These are phyloP conservation scores for Alternaria solani DNA, from an alignment of 2,329 filamentous ascomycete genomes.

Conservation along the genomic window DNA sequence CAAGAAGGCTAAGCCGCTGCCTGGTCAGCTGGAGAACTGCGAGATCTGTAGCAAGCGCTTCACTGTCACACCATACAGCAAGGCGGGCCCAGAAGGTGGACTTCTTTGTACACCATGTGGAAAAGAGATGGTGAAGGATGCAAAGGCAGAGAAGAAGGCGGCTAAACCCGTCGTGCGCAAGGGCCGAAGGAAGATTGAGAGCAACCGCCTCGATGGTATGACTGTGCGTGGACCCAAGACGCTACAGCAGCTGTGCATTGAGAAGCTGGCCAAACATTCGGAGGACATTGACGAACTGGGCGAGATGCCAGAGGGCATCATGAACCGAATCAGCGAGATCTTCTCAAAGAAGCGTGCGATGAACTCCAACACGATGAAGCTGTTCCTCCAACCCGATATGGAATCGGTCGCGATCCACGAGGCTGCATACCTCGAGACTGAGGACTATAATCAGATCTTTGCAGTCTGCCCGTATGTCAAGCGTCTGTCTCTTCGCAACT, in stretches of 20 bases:
- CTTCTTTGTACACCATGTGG: slow-evolving; percentile 86
- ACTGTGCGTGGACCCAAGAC: slow-evolving; percentile 72
- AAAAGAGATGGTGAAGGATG: slow-evolving; percentile 73
- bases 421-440: slow-evolving; percentile 70
- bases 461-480: slow-evolving; percentile 74
- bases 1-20: slow-evolving; percentile 67
- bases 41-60: slow-evolving; percentile 86
- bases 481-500: slow-evolving; percentile 78
- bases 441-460: slow-evolving; percentile 84
- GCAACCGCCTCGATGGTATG: slow-evolving; percentile 81
- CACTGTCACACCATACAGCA: slow-evolving; percentile 89
- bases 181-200: slow-evolving; percentile 78
- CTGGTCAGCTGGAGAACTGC: slow-evolving; percentile 89
- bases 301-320: slow-evolving; percentile 65
- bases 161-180: slow-evolving; percentile 66
- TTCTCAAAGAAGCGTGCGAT: slow-evolving; percentile 69
- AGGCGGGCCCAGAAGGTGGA: slow-evolving; percentile 81
- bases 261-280: slow-evolving; percentile 69
- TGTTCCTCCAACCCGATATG: slow-evolving; percentile 62
- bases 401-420: slow-evolving; percentile 68
- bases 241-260: slow-evolving; percentile 70
- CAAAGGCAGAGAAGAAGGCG: slow-evolving; percentile 66
- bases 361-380: slow-evolving; percentile 59
- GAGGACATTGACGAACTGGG: slow-evolving; percentile 71
- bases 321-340: slow-evolving; percentile 68